A percentile compares a stretch with the other conserved stretches of the same genome.
phyloP scores from a whole-genome alignment of 2,329 filamentous ascomycete species.

The Ophiostoma tasmaniense region DNA sequence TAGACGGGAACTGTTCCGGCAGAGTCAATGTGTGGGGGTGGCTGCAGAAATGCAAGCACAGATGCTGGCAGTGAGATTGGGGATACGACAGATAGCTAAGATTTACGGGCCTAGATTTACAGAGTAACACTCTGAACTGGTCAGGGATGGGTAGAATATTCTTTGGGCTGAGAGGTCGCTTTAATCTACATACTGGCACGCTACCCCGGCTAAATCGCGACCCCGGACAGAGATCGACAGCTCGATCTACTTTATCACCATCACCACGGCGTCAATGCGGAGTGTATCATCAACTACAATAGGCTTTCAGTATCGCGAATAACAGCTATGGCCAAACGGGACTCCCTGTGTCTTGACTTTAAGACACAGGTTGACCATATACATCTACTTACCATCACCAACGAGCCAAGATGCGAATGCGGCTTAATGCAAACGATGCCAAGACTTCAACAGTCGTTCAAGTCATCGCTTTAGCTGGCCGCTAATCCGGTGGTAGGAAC shows the following conservation, averaged over 20 bases:
- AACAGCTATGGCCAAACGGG: no score
- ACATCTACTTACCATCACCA: not conserved
- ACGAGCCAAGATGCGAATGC: not conserved
- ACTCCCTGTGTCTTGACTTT: not conserved
- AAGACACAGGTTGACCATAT: not conserved
- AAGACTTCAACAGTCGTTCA: no score
- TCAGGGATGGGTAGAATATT: not conserved
- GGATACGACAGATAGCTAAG: not conserved
- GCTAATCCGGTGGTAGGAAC: no score
- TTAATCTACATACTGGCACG: not conserved
- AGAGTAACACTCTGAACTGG: not conserved
- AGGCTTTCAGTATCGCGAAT: no score
- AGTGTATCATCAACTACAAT: not conserved
- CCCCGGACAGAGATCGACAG: not conserved
- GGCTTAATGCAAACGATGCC: no score
- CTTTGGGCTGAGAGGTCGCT: not conserved
- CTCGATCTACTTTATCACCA: not conserved
- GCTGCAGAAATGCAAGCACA: slow-evolving; percentile 38
- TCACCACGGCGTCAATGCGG: not conserved
- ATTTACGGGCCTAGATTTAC: no score
- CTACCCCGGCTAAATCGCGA: not conserved
- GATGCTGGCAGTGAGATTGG: not conserved
- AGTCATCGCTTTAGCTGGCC: no score
- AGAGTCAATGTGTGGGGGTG: slow-evolving; percentile 64
- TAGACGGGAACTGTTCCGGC: not conserved